A percentile compares a stretch with the other conserved stretches of the same genome.
These are phyloP conservation scores for Plasmodium sp. DNA, from an alignment of 169 alveolate genomes.

Conservation along the genomic window DNA sequence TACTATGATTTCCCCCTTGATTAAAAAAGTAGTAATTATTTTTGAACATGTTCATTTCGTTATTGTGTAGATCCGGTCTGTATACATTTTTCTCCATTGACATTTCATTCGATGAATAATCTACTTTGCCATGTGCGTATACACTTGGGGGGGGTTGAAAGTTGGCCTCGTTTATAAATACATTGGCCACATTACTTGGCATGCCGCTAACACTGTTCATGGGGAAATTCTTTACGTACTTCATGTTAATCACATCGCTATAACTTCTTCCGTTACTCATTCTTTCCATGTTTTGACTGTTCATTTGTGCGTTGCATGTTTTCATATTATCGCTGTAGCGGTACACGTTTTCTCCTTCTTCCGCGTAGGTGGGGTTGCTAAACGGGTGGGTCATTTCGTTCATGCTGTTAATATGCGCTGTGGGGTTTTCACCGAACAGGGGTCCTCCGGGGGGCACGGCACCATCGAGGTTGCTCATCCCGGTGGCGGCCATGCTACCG, in stretches of 20 bases:
- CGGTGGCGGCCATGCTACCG: background rate
- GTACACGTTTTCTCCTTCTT: background rate
- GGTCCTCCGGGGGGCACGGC: background rate
- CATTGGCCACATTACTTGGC: background rate
- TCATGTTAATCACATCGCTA: background rate
- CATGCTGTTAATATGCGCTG: background rate
- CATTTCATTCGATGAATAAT: background rate
- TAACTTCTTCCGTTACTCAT: background rate
- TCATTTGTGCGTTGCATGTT: background rate
- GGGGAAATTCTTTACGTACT: background rate
- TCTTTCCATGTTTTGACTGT: background rate
- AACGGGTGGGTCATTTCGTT: background rate
- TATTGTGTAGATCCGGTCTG: background rate
- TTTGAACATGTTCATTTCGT: background rate
- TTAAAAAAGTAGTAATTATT: slow-evolving; percentile 16
- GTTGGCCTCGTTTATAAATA: background rate
- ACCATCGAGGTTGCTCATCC: background rate
- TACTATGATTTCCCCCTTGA: background rate
- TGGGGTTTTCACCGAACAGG: background rate
- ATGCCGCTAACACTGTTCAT: background rate
- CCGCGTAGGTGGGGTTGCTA: background rate
- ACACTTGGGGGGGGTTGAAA: background rate
- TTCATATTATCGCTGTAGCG: background rate
- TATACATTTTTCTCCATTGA: background rate
- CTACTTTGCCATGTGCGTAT: background rate